phyloP scores from a whole-genome alignment of 768 basidiomycete genomes.

The Paxillus involutus region DNA sequence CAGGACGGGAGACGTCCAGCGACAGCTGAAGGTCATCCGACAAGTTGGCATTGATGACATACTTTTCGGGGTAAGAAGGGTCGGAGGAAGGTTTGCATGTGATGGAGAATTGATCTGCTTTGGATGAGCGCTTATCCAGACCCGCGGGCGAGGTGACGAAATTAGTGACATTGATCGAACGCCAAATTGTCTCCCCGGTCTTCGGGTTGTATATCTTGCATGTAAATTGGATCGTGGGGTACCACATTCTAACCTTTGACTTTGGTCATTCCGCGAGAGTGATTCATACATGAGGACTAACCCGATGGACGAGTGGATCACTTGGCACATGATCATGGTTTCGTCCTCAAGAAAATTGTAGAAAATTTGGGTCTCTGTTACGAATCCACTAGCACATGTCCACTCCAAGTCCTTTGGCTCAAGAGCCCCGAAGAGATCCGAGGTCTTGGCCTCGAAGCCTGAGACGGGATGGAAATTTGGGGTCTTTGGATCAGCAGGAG shows the following conservation, averaged over 20 bases:
- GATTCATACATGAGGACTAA: conserved; percentile 39
- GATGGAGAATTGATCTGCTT: conserved; percentile 82
- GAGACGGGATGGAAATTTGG: conserved; percentile 87
- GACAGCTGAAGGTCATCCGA: conserved; percentile 79
- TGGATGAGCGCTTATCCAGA: conserved; percentile 84
- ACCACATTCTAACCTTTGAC: conserved; percentile 68
- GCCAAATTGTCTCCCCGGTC: conserved; percentile 77
- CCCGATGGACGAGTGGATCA: conserved; percentile 90
- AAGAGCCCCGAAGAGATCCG: conserved; percentile 74
- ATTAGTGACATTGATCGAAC: conserved; percentile 81
- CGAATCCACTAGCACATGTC: conserved; percentile 80
- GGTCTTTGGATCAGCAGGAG: conserved; percentile 62
- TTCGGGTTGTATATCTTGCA: conserved; percentile 85
- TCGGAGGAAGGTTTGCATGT: conserved; percentile 56
- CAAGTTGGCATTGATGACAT: conserved; percentile 77
- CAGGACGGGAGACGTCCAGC: conserved; percentile 69
- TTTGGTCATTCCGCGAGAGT: conserved; percentile 8
- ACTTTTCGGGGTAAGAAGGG: conserved; percentile 69
- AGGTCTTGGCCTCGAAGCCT: conserved; percentile 39
- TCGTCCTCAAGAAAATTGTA: conserved; percentile 85
- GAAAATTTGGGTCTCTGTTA: conserved; percentile 87
- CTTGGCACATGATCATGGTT: conserved; percentile 72
- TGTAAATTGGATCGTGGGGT: conserved; percentile 91
- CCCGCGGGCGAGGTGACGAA: conserved; percentile 74
- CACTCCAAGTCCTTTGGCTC: conserved; percentile 77